Evolutionary conservation across 1,284 basidiomycete genomes (phyloP).

Genomic region (Leccinum holopus): DNA sequence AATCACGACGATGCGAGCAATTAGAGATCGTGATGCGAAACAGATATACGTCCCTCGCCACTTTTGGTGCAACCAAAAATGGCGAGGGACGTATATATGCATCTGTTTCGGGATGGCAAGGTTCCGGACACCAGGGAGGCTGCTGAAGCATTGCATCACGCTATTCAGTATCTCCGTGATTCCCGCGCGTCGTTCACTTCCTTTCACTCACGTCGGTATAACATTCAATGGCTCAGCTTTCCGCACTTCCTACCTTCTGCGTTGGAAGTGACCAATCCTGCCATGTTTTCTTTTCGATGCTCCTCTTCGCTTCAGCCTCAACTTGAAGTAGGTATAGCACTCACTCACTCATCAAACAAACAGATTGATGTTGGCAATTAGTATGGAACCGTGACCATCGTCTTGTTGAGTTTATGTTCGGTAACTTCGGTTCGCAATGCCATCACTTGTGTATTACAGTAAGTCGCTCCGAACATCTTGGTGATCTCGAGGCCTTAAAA

Average conservation of each 20-base stretch:
- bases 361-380: not conserved
- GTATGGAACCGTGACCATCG: not conserved
- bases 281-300: not conserved
- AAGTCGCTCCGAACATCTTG: no score
- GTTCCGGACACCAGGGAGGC: not conserved
- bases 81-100: not conserved
- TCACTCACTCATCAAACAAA: no score
- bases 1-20: not conserved
- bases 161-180: not conserved
- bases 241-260: not conserved
- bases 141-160: not conserved
- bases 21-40: not conserved
- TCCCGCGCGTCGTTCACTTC: not conserved
- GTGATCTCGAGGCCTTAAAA: no score
- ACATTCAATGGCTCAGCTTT: not conserved
- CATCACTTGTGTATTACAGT: not conserved
- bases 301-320: not conserved
- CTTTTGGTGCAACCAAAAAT: not conserved
- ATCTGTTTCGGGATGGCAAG: not conserved
- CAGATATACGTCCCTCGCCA: no score
- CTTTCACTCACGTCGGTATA: not conserved
- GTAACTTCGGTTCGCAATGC: no score
- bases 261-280: not conserved
- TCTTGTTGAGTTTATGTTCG: not conserved
- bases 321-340: no score